Conservation (phyloP, 1,284 basidiomycete genomes). For the Ustilago vetiveriae region DNA sequence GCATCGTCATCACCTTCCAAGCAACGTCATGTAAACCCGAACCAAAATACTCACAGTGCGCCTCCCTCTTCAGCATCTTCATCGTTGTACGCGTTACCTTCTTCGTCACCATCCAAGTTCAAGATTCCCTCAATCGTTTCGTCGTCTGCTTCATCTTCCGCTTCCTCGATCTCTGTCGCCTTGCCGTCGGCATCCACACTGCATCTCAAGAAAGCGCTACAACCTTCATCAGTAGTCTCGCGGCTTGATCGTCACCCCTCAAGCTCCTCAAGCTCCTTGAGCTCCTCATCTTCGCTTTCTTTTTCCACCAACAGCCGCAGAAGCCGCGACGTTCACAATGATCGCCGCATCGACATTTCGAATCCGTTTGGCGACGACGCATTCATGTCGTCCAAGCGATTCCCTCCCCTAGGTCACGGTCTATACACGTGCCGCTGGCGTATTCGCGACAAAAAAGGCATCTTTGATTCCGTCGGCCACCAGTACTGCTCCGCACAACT, state of each 20-base stretch:
- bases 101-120: neutral
- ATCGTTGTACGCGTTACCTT: neutral
- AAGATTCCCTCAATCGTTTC: neutral
- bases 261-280: constrained; percentile 2
- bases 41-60: neutral
- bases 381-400: constrained; percentile 5
- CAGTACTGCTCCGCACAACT: constrained; percentile 15
- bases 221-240: too few relatives aligned
- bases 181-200: too few relatives aligned
- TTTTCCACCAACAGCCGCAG: constrained; percentile 6
- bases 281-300: constrained; percentile 2
- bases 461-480: constrained; percentile 14
- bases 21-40: neutral
- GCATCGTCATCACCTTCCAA: constrained; percentile 5
- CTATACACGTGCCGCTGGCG: constrained; percentile 27
- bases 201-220: too few relatives aligned
- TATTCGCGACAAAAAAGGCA: constrained; percentile 20
- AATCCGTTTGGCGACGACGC: constrained; percentile 27
- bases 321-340: constrained; percentile 4
- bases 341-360: constrained; percentile 9
- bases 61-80: neutral
- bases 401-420: constrained; percentile 1
- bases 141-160: neutral
- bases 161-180: too few relatives aligned
- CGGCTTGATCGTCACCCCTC: too few relatives aligned